Evolutionary conservation across 441 rosid species (phyloP).

Genomic region (Corymbia citriodora): DNA sequence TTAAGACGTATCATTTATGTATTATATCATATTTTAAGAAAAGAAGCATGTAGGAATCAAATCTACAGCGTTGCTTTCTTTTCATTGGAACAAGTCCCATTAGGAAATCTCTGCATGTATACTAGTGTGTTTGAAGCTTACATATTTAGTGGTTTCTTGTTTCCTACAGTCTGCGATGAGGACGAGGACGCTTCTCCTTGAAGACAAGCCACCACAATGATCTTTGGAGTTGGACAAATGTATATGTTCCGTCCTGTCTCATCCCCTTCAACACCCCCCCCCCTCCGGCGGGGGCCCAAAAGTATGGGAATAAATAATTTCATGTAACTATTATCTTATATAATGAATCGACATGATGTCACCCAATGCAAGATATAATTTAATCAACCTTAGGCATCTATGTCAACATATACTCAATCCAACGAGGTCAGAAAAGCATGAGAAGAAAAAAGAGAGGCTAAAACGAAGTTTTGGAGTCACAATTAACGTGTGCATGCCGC

Average conservation of each 20-base stretch:
- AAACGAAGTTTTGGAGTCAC: not conserved
- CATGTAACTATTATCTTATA: not conserved
- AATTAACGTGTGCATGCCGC: not conserved
- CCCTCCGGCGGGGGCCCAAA: too few relatives aligned
- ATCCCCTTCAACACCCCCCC: too few relatives aligned
- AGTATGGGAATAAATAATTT: not conserved
- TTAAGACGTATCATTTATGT: fast-evolving
- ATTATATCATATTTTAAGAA: not conserved
- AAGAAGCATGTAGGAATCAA: not conserved
- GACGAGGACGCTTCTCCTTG: not conserved
- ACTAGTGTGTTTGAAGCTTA: not conserved
- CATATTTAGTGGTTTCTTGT: not conserved
- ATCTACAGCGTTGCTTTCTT: not conserved
- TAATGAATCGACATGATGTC: not conserved
- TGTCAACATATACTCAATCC: not conserved
- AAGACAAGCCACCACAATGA: not conserved
- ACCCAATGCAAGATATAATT: not conserved
- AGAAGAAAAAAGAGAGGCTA: fast-evolving
- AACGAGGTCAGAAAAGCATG: not conserved
- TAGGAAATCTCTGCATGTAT: not conserved
- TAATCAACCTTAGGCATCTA: not conserved
- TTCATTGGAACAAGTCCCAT: fast-evolving
- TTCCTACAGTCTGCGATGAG: not conserved
- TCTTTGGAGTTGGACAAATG: not conserved
- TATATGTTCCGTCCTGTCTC: not conserved